Evolutionary conservation across 2,329 filamentous ascomycete genomes (phyloP).

Genomic region (Phaeosphaeria sp.): DNA sequence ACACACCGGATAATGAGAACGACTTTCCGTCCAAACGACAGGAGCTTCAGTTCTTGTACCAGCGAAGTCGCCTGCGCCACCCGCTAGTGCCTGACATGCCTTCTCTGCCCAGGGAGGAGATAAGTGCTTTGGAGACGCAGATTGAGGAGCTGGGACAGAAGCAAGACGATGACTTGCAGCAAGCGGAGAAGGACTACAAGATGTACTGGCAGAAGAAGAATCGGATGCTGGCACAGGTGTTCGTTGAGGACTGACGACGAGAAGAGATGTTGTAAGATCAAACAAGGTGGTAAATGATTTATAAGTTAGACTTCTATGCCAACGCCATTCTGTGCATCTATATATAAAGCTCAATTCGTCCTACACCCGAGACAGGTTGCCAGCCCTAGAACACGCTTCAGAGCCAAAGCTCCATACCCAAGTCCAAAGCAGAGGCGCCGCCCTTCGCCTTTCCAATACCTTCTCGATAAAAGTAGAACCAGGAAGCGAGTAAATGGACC

Average conservation of each 20-base stretch:
- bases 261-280: neutral
- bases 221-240: slow-evolving; percentile 15
- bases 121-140: slow-evolving; percentile 20
- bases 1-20: slow-evolving; percentile 1
- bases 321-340: neutral
- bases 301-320: neutral
- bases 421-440: too few species aligned
- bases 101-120: slow-evolving; percentile 15
- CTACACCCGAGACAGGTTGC: neutral
- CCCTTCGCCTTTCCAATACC: too few species aligned
- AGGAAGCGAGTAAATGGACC: too few species aligned
- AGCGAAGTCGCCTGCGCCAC: slow-evolving; percentile 12
- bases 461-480: too few species aligned
- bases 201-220: slow-evolving; percentile 37
- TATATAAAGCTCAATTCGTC: neutral
- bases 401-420: too few species aligned
- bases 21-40: neutral
- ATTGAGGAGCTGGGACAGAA: slow-evolving; percentile 26
- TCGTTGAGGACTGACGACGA: neutral
- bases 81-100: slow-evolving; percentile 10
- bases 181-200: slow-evolving; percentile 29
- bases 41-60: slow-evolving; percentile 28
- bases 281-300: neutral
- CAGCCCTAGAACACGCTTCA: too few species aligned
- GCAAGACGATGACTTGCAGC: slow-evolving; percentile 25